Evolutionary conservation across 2,329 filamentous ascomycete genomes (phyloP), one percentile per base, ranked within the genome.

Genomic region (Pseudodiploospora longispora): DNA sequence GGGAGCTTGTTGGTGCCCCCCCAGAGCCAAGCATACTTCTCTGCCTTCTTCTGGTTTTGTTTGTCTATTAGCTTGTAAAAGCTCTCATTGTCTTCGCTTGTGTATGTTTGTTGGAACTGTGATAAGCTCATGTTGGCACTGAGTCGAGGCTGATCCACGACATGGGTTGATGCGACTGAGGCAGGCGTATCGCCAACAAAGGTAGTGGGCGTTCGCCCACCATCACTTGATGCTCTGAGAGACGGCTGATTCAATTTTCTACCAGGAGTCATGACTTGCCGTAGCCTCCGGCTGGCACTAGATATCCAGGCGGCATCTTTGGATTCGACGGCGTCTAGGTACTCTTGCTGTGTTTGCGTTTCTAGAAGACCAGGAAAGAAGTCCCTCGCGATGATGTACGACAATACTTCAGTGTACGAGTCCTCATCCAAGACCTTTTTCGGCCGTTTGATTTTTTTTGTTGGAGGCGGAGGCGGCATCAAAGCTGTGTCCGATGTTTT

Each of bases 21-120:
- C 81, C 89, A 95, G 38, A 97, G 71, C 85, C 91, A 96, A 1
- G 82, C 81, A 58, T 95, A 86, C 56, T 91, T 95, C 57, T 90
- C 83, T 1, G 85, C 83, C 41, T 76, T 79, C 61, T 89, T 91
- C 49, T 82, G 75, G 58, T 96, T 98, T 58, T 96, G 88, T 57
- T 83, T 86, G 66, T 98, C 93, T 29, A 97, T 71, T 2, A 98
- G 73, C 55, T 83, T 85, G 64, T 95, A 95, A 69, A 98, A 97
- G 55, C 87, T 94, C 60, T 96, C 93, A 59, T 97, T 97, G 62
- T 98, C 93, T 64, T 98, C 93, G 58, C 88, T 95, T 1, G 91
- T 98, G 66, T 96, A 97, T 53, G 87, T 91, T 3, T 85, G 77
- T 59, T 98, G 93, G 57, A 96, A 98, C 1, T 83, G 79, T 42